A percentile compares a stretch with the other conserved stretches of the same genome.
Conservation (phyloP, 2,329 filamentous ascomycete species). For the Aphanoascus verrucosus region DNA sequence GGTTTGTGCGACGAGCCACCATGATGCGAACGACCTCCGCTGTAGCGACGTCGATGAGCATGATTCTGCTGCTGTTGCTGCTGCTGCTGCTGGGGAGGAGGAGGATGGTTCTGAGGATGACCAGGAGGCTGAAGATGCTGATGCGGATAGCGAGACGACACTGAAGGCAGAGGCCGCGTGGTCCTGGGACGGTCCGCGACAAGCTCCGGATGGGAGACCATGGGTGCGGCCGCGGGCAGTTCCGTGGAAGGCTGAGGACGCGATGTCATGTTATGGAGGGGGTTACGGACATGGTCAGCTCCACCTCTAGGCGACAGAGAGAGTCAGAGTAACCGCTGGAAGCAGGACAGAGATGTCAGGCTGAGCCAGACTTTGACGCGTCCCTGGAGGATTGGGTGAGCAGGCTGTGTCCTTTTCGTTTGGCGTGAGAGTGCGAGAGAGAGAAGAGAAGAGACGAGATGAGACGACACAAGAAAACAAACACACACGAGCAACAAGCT, state of each 20-base stretch:
- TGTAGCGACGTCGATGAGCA: slow-evolving; percentile 58
- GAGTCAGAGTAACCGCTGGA: not conserved
- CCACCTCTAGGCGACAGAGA: not conserved
- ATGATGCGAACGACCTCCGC: slow-evolving; percentile 58
- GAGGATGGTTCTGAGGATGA: slow-evolving; percentile 24
- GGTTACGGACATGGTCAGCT: slow-evolving; percentile 2
- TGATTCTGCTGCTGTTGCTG: too few relatives aligned
- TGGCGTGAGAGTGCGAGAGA: too few relatives aligned
- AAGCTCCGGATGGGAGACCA: slow-evolving; percentile 36
- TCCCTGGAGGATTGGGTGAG: not conserved
- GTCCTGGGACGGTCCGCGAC: slow-evolving; percentile 42
- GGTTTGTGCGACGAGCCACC: slow-evolving; percentile 58
- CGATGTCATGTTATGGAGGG: slow-evolving; percentile 9
- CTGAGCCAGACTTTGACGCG: slow-evolving; percentile 1
- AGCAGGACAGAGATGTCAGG: not conserved
- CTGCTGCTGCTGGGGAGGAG: too few relatives aligned
- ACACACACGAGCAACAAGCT: too few relatives aligned
- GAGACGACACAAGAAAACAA: too few relatives aligned
- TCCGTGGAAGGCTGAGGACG: slow-evolving; percentile 5
- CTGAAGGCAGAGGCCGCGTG: slow-evolving; percentile 51
- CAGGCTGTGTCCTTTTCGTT: too few relatives aligned
- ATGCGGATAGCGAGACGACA: slow-evolving; percentile 38
- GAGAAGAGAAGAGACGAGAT: too few relatives aligned
- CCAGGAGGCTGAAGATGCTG: slow-evolving; percentile 33
- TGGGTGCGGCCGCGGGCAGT: slow-evolving; percentile 17